Evolutionary conservation across 2,329 filamentous ascomycete species (phyloP).

Genomic region (Fusarium concolor): DNA sequence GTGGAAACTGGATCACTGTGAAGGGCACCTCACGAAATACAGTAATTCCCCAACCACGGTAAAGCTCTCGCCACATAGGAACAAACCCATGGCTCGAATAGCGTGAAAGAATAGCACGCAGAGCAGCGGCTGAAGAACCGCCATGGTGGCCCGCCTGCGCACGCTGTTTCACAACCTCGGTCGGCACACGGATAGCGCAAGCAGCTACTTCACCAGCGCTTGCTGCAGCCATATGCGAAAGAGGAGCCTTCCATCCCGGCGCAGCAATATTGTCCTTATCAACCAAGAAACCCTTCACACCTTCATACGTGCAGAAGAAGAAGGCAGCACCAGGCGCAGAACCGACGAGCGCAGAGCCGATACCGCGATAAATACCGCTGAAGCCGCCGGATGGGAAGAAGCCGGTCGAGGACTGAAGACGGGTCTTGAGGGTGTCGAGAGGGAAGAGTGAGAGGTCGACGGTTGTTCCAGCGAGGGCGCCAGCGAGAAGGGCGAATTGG

Average conservation of each 20-base stretch:
- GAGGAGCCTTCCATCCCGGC: conserved; percentile 45
- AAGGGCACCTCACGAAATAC: conserved; percentile 97
- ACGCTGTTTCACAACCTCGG: conserved; percentile 96
- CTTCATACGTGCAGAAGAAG: conserved; percentile 97
- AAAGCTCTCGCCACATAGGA: conserved; percentile 83
- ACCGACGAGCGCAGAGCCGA: conserved; percentile 89
- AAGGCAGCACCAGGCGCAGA: conserved; percentile 94
- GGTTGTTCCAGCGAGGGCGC: conserved; percentile 91
- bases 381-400: conserved; percentile 90
- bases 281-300: conserved; percentile 69
- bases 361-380: conserved; percentile 90
- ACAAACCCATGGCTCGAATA: conserved; percentile 57
- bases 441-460: conserved; percentile 98
- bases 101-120: conserved; percentile 75
- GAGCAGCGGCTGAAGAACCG: conserved; percentile 72
- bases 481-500: conserved; percentile 76
- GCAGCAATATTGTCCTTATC: conserved; percentile 42
- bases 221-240: conserved; percentile 85
- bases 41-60: conserved; percentile 92
- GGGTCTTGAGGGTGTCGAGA: conserved; percentile 98
- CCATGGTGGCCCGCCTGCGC: conserved; percentile 89
- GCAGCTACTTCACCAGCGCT: conserved; percentile 90
- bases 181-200: conserved; percentile 91
- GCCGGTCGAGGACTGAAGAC: conserved; percentile 83
- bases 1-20: conserved; percentile 94